A percentile compares a stretch with the other conserved stretches of the same genome.
phyloP scores from a whole-genome alignment of 2,329 filamentous ascomycete species.

The Diplodia corticola region DNA sequence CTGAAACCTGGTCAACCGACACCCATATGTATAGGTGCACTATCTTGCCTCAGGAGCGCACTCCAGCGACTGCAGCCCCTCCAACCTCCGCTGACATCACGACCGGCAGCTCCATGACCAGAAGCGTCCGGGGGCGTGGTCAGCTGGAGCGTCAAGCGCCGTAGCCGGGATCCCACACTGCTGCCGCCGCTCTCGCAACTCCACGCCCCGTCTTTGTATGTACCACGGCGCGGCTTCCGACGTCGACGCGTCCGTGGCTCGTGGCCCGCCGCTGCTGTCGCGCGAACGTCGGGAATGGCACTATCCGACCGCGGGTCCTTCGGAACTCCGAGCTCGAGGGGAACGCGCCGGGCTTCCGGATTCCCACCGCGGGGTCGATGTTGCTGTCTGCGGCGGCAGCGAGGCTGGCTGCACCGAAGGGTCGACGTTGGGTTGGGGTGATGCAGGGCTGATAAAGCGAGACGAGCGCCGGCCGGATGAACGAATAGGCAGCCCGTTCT shows the following conservation, averaged over 20 bases:
- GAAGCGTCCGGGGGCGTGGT: neutral
- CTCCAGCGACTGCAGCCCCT: neutral
- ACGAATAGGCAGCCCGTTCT: constrained; percentile 15
- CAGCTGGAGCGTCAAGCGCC: constrained; percentile 8
- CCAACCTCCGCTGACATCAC: constrained; percentile 1
- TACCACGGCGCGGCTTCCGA: constrained; percentile 2
- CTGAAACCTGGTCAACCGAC: neutral
- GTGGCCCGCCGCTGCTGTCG: neutral
- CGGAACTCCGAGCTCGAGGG: neutral
- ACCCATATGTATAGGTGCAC: neutral
- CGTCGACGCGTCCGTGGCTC: neutral
- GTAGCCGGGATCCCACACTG: neutral
- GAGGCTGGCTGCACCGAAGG: neutral
- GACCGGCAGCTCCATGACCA: neutral
- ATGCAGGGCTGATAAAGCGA: neutral
- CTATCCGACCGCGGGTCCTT: constrained; percentile 3
- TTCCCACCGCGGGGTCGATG: too few species aligned
- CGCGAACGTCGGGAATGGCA: constrained; percentile 1
- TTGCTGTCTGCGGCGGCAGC: neutral
- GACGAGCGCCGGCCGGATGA: neutral
- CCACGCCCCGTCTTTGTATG: neutral
- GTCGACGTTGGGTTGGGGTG: neutral
- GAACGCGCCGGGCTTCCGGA: neutral
- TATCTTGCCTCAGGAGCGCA: neutral
- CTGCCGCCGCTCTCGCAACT: neutral